Base-by-base conservation (phyloP, 139 green algal species). In the Chlamydomonas incerta region DNA sequence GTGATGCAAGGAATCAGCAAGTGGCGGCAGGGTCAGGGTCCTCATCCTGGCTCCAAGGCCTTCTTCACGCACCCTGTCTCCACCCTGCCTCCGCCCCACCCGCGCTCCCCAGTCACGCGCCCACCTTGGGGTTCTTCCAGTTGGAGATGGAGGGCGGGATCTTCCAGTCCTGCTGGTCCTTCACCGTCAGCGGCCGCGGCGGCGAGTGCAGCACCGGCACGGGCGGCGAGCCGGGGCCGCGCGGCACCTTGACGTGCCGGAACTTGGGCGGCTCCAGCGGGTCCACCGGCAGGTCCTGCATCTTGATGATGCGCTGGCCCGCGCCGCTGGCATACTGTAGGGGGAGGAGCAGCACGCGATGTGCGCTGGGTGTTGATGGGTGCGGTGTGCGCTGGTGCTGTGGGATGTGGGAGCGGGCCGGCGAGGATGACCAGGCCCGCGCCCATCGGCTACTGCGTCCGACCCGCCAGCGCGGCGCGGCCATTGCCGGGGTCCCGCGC, bases 201-300 rank as follows among this genome's bases (percentile, higher is more conserved):
- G 98, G 98, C 14, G 95, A 98, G 90, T 99, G 98, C 95, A 99
- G 96, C 4, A 99, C 93, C 4, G 98, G 97, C 72, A 99, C 98
- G 0, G 98, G 96, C n/a, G 97, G 95, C 14, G 93, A 96, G n/a
- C 96, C 96, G 2, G 95, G 84, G 0, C 93, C 96, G 3, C 95
- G 87, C 0, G 96, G 96, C 63, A 97, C 94, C 88, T 97, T 97
- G 86, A 96, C 97, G 86, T 98, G 94, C 69, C 96, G 83, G 90
- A 99, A 99, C 83, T 99, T 99, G 55, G 98, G 97, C 13, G 98
- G 98, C 86, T 99, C 96, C 76, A 99, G 90, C 0, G 98, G 98
- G 89, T 99, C 98, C 24, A 97, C 83, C 0, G 96, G 95, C 94
- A 98, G 95, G 87, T 99, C 96, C 87, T 98, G 94, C 95, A 99